Conservation (phyloP, 331 rosid genomes). For the Spiraea crenata region DNA sequence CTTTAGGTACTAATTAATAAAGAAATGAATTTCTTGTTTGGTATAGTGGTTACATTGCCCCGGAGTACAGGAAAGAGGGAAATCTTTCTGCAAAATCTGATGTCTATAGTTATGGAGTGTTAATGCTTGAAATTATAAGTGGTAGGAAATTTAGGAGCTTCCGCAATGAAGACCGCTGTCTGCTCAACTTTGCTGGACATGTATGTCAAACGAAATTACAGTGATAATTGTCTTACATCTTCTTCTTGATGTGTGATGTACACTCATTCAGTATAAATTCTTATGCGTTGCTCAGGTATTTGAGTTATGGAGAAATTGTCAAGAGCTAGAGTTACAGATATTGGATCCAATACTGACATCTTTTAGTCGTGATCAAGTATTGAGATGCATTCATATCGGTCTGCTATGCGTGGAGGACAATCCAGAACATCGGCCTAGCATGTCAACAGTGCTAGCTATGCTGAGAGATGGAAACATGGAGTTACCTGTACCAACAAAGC, state of each 20-base stretch:
- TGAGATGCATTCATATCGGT: slow-evolving; percentile 5
- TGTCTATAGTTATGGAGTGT: slow-evolving; percentile 3
- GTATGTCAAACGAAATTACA: background rate
- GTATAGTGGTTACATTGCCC: slow-evolving; percentile 6
- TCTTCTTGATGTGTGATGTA: background rate
- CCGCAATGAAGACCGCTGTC: background rate
- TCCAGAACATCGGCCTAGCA: background rate
- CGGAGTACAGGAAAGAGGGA: background rate
- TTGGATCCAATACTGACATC: slow-evolving; percentile 7
- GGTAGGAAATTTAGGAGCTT: background rate
- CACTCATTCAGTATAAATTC: background rate
- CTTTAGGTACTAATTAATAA: background rate
- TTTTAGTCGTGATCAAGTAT: background rate
- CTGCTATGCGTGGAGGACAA: slow-evolving; percentile 3
- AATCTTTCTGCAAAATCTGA: background rate
- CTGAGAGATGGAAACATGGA: background rate
- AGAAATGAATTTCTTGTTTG: background rate
- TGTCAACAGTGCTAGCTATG: background rate
- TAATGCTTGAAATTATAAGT: slow-evolving; percentile 12
- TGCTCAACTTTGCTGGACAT: background rate
- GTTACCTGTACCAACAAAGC: background rate
- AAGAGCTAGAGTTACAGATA: background rate
- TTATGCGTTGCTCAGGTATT: background rate
- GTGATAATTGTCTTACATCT: background rate
- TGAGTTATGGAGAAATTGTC: slow-evolving; percentile 12